These are phyloP conservation scores for Tetrahymena thermophila DNA, from an alignment of 73 alveolate genomes.

Conservation along the genomic window DNA sequence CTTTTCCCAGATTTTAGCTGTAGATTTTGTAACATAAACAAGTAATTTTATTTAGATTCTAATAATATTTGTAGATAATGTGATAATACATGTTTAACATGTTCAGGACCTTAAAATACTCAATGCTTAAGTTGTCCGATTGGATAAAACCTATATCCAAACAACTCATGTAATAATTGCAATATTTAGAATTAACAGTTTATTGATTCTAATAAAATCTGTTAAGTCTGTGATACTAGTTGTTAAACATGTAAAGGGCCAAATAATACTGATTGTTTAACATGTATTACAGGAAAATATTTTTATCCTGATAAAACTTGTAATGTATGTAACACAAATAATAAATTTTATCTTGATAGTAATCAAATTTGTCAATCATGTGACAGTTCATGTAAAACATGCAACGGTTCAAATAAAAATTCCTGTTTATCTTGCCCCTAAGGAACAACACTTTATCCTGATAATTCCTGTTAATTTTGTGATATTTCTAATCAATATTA, in stretches of 20 bases:
- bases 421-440: not conserved
- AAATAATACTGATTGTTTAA: not conserved
- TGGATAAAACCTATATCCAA: not conserved
- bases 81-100: not conserved
- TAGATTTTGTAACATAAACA: not conserved
- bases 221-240: not conserved
- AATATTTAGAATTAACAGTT: not conserved
- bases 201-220: not conserved
- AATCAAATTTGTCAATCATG: not conserved
- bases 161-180: not conserved
- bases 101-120: not conserved
- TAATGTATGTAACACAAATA: not conserved
- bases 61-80: not conserved
- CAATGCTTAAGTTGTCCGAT: not conserved
- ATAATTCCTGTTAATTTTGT: not conserved
- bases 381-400: not conserved
- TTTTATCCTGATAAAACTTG: not conserved
- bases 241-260: not conserved
- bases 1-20: not conserved
- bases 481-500: not conserved
- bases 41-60: not conserved
- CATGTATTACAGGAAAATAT: not conserved
- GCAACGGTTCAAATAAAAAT: not conserved
- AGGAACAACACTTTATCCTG: not conserved
- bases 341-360: not conserved